Evolutionary conservation across 352 stramenopile genomes (phyloP), one percentile per base, ranked within the genome.

Genomic region (Aphanomyces astaci): DNA sequence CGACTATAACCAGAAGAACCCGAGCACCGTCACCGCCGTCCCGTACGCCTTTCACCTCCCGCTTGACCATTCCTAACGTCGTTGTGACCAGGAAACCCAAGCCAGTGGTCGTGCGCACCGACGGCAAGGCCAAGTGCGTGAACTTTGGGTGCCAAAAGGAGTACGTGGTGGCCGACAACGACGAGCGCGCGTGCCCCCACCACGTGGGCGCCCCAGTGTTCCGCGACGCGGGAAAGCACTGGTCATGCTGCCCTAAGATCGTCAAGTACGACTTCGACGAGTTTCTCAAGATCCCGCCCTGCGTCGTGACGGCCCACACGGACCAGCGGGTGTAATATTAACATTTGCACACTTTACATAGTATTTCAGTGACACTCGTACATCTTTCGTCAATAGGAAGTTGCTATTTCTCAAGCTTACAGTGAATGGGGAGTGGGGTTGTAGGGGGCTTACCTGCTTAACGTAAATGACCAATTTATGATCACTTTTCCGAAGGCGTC

Each of bases 231-330:
- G 84, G 86, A 72, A 98, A 98, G 76, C 96, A 86, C 76, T 98
- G 92, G 92, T 92, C 80, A 67, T 98, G 92, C 80, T 98, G 92
- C 71, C 89, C 91, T 17, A 94, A 96, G 71, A 72, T 78, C 30
- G 83, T 96, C 73, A 96, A 96, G 82, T 97, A 97, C 81, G 90
- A 97, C 74, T 98, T 97, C 76, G 90, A 98, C 32, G 91, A 90
- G 59, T 98, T 98, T 74, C 78, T 97, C 22, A 79, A 94, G 64
- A 81, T 98, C 17, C 82, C 86, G 1, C 89, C 89, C 40, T 97
- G 92, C 71, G 79, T 87, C 22, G 82, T 76, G n/a, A 86, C 83
- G 27, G 79, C 84, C 40, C 92, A 97, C 64, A 75, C 85, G 59
- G 88, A 96, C 63, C 39, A 59, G 22, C 62, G 62, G 9, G 62